Evolutionary conservation across 75 land plant genomes (phyloP).

Genomic region (Pinus albicaulis): DNA sequence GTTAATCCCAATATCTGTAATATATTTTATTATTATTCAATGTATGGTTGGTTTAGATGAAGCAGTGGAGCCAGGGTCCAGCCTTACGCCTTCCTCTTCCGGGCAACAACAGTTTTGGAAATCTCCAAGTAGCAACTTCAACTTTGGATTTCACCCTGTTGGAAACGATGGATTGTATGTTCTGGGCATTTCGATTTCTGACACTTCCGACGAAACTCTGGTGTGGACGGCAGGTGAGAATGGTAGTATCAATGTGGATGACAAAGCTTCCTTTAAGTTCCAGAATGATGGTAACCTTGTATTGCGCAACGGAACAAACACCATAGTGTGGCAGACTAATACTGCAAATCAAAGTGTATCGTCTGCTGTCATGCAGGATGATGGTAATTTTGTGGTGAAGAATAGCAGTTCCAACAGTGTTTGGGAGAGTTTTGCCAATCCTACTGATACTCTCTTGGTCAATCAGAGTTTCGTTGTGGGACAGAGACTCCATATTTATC

Average conservation of each 20-base stretch:
- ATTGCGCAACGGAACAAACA: slow-evolving; percentile 30
- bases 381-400: slow-evolving; percentile 38
- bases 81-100: not conserved
- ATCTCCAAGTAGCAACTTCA: slow-evolving; percentile 34
- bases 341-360: slow-evolving; percentile 24
- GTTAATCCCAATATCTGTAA: too few species aligned
- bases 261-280: slow-evolving; percentile 18
- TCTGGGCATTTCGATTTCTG: not conserved
- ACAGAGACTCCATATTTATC: slow-evolving; percentile 14
- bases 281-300: slow-evolving; percentile 32
- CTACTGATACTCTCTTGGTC: slow-evolving; percentile 44
- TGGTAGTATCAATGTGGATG: slow-evolving; percentile 15
- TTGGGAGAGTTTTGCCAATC: slow-evolving; percentile 54
- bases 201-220: not conserved
- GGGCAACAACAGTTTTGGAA: slow-evolving; percentile 17
- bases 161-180: not conserved
- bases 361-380: slow-evolving; percentile 26
- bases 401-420: slow-evolving; percentile 10
- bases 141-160: slow-evolving; percentile 26
- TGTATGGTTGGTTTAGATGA: not conserved
- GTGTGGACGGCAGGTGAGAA: slow-evolving; percentile 33
- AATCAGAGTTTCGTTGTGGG: slow-evolving; percentile 29
- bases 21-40: not conserved
- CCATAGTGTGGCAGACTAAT: slow-evolving; percentile 33
- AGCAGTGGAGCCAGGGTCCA: slow-evolving; percentile 1